Base-by-base conservation (phyloP, 2,329 filamentous ascomycete genomes). In the Gnomoniopsis sp. region DNA sequence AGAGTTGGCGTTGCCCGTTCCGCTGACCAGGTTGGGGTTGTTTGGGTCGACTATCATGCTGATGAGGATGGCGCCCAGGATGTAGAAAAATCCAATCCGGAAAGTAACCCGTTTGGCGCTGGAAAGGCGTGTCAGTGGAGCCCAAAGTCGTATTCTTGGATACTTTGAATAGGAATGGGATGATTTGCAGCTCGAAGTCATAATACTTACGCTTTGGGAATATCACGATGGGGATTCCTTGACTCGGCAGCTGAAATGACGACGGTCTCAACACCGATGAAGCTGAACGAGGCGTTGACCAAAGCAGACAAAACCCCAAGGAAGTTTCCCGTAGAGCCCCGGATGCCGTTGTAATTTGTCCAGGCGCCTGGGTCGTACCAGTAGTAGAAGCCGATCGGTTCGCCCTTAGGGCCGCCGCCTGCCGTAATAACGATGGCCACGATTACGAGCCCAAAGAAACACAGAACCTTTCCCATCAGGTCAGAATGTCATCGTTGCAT, bases 361-460 rank as follows among this genome's bases (percentile, higher is more conserved):
- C 62, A 64, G 17, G 63, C 59, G 11, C 63, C 63, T 8, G 63
- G 62, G 11, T 61, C 46, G 26, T 59, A 52, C 63, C 63, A 65
- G 44, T 64, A 65, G 2, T 57, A 50, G 47, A 65, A 65, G 8
- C 63, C 63, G 26, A 65, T 65, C 6, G 59, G 50, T 14, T 64
- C 53, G 3, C 58, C 62, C 2, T 55, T 46, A 11, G 63, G 63
- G 12, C 63, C 63, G 7, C 63, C 63, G 21, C 63, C 63, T 12
- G 63, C 38, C 17, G 62, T 65, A 49, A 65, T 65, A 30, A 64
- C 57, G 12, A 65, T 65, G 19, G 59, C 61, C n/a, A 64, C 62
- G 3, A 65, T 23, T 1, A 63, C 53, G 17, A 65, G 57, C 8
- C 62, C 62, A 22, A 64, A 43, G 46, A 65, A 63, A 23, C 62